phyloP scores from a whole-genome alignment of 2,329 filamentous ascomycete species.

The Ophiobolus disseminans region DNA sequence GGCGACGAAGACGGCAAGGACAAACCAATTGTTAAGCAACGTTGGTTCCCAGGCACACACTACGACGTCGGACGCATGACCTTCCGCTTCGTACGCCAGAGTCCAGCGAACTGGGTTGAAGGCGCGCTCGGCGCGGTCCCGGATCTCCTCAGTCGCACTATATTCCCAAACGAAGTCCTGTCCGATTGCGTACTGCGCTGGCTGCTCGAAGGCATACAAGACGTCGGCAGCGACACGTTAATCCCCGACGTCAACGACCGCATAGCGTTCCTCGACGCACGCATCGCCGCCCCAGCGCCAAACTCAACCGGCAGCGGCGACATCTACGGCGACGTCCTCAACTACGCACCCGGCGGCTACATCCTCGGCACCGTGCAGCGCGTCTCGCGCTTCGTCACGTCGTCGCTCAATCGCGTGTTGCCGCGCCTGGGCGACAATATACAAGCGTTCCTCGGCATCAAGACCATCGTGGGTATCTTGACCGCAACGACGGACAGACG shows the following conservation, averaged over 20 bases:
- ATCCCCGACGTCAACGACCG: constrained; percentile 25
- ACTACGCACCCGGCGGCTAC: constrained; percentile 38
- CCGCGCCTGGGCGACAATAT: constrained; percentile 40
- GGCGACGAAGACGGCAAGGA: constrained; percentile 10
- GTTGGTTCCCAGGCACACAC: constrained; percentile 49
- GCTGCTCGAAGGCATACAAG: constrained; percentile 36
- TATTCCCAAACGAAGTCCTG: constrained; percentile 44
- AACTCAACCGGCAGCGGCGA: constrained; percentile 40
- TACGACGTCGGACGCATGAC: constrained; percentile 47
- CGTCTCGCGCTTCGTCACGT: constrained; percentile 14
- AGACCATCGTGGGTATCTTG: constrained; percentile 36
- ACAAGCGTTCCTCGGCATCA: constrained; percentile 35
- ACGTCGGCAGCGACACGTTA: constrained; percentile 17
- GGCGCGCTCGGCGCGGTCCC: constrained; percentile 34
- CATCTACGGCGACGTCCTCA: constrained; percentile 38
- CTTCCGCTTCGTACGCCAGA: constrained; percentile 43
- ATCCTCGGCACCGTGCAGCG: constrained; percentile 25
- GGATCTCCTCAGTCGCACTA: constrained; percentile 32
- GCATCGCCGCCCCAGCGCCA: constrained; percentile 16
- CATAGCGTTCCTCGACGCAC: constrained; percentile 19
- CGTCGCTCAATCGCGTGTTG: constrained; percentile 25
- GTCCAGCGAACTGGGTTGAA: constrained; percentile 38
- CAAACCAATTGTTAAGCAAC: constrained; percentile 30
- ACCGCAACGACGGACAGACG: constrained; percentile 41
- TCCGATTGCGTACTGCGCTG: constrained; percentile 41